Evolutionary conservation across 345 rosid species (phyloP).

Genomic region (Arabidopsis arenosa): DNA sequence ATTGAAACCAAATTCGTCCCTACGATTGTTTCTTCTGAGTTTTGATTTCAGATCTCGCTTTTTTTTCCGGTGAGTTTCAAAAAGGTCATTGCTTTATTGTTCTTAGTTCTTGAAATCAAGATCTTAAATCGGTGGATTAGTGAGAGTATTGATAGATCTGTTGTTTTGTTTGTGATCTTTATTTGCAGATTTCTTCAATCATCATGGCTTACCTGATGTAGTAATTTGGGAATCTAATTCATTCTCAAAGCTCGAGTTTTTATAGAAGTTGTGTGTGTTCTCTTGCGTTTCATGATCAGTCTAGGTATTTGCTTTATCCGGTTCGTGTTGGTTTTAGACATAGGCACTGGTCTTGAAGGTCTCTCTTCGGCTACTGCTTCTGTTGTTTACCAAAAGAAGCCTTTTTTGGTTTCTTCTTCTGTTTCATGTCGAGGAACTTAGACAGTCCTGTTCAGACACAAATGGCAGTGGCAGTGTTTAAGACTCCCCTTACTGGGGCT

Average conservation of each 20-base stretch:
- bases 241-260: conserved; percentile 26
- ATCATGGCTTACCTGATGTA: conserved; percentile 46
- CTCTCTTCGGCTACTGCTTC: conserved; percentile 55
- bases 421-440: conserved; percentile 83
- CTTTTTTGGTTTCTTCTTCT: conserved; percentile 44
- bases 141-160: conserved; percentile 29
- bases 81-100: background rate
- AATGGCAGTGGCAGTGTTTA: conserved; percentile 87
- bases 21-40: conserved; percentile 10
- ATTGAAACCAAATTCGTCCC: conserved; percentile 12
- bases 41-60: conserved; percentile 34
- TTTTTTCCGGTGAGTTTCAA: conserved; percentile 35
- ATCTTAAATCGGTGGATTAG: conserved; percentile 10
- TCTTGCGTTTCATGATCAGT: conserved; percentile 57
- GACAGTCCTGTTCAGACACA: conserved; percentile 99
- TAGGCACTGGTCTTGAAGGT: conserved; percentile 50
- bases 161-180: background rate
- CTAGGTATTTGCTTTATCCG: conserved; percentile 35
- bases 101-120: conserved; percentile 27
- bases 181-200: conserved; percentile 23
- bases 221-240: conserved; percentile 35
- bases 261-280: conserved; percentile 18
- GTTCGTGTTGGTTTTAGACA: conserved; percentile 49
- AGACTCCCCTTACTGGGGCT: conserved; percentile 68
- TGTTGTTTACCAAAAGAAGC: conserved; percentile 36